A percentile compares a stretch with the other conserved stretches of the same genome.
Evolutionary conservation across 345 rosid genomes (phyloP).

Genomic region (Bruguiera sexangula): DNA sequence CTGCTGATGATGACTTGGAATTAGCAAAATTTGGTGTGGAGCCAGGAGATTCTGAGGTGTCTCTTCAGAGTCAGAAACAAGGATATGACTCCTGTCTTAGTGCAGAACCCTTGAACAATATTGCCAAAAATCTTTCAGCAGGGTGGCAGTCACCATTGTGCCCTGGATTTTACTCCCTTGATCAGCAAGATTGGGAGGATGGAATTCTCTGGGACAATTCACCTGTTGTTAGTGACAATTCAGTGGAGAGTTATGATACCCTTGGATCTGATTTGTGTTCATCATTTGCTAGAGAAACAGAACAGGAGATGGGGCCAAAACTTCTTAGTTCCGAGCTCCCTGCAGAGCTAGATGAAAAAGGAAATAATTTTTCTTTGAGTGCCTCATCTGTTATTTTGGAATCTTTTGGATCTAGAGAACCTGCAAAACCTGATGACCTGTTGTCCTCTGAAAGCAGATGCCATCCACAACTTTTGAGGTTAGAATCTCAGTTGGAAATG

Average conservation of each 20-base stretch:
- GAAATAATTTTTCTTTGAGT: constrained; percentile 24
- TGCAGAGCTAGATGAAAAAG: constrained; percentile 32
- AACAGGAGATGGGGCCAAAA: constrained; percentile 28
- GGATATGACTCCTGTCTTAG: constrained; percentile 44
- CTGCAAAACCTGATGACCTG: constrained; percentile 23
- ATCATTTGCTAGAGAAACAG: constrained; percentile 35
- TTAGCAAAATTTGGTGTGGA: constrained; percentile 35
- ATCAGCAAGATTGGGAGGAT: constrained; percentile 92
- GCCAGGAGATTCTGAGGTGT: constrained; percentile 30
- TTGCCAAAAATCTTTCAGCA: constrained; percentile 31
- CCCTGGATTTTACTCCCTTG: constrained; percentile 60
- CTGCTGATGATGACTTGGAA: constrained; percentile 32
- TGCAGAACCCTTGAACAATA: constrained; percentile 65
- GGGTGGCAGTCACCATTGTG: constrained; percentile 49
- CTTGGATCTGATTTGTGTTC: constrained; percentile 34
- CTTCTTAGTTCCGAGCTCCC: constrained; percentile 31
- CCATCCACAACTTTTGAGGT: constrained; percentile 91
- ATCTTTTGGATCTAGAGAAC: constrained; percentile 46
- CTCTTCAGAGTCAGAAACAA: constrained; percentile 32
- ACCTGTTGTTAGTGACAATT: constrained; percentile 43
- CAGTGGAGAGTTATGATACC: constrained; percentile 41
- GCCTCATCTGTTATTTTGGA: constrained; percentile 45
- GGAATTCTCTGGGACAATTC: constrained; percentile 75
- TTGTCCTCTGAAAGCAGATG: constrained; percentile 30
- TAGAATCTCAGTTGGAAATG: constrained; percentile 52